phyloP scores from a whole-genome alignment of 306 rosid genomes.

The Prosopis cineraria region DNA sequence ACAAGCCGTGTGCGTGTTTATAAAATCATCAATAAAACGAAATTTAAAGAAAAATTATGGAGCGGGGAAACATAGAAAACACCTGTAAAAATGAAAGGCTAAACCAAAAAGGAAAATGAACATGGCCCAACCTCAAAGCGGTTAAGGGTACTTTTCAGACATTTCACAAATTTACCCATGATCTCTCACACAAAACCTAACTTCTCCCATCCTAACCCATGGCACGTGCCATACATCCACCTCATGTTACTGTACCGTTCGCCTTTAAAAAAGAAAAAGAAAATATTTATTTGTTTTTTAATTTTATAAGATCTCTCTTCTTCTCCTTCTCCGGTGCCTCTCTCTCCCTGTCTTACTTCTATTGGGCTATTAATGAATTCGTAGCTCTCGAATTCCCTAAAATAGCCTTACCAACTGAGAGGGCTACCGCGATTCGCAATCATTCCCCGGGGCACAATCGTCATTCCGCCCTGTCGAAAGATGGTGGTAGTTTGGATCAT shows the following conservation, averaged over 20 bases:
- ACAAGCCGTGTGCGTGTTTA: neutral
- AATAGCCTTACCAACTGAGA: slow-evolving; percentile 27
- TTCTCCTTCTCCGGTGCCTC: neutral
- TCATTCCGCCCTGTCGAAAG: slow-evolving; percentile 32
- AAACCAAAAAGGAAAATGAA: slow-evolving; percentile 51
- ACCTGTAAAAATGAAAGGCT: slow-evolving; percentile 51
- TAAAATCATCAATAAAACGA: neutral
- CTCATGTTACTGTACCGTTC: slow-evolving; percentile 11
- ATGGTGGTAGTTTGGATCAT: slow-evolving; percentile 67
- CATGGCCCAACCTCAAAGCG: slow-evolving; percentile 65
- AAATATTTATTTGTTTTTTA: no score
- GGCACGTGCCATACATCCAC: slow-evolving; percentile 61
- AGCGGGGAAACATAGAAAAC: slow-evolving; percentile 42
- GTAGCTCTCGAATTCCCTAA: slow-evolving; percentile 16
- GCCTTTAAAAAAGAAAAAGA: no score
- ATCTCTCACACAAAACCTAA: slow-evolving; percentile 56
- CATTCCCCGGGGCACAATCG: slow-evolving; percentile 50
- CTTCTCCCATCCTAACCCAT: slow-evolving; percentile 49
- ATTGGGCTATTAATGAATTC: slow-evolving; percentile 44
- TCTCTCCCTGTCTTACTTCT: slow-evolving; percentile 37
- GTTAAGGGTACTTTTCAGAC: slow-evolving; percentile 65
- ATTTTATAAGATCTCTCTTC: slow-evolving; percentile 20
- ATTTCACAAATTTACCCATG: slow-evolving; percentile 30
- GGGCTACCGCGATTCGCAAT: slow-evolving; percentile 18
- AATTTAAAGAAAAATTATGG: slow-evolving; percentile 18